Conservation (phyloP, 768 basidiomycete species). For the Candolleomyces eurysporus region DNA sequence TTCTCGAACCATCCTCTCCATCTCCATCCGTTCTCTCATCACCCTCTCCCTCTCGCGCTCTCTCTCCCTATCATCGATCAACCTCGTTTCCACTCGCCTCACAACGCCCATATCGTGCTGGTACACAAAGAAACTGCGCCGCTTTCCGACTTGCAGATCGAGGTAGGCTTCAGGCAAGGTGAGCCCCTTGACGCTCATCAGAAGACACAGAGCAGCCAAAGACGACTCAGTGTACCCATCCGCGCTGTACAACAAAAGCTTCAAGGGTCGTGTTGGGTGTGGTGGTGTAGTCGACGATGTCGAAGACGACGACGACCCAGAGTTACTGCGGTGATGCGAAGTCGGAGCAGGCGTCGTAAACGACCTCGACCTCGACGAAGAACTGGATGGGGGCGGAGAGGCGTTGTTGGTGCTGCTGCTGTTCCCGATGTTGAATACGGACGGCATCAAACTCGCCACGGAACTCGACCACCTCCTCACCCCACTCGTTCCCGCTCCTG, state of each 20-base stretch:
- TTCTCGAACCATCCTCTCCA: background rate
- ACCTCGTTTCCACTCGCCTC: slow-evolving; percentile 59
- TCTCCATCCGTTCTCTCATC: slow-evolving; percentile 12
- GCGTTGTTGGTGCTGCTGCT: background rate
- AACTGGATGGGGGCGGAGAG: slow-evolving; percentile 5
- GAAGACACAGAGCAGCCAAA: slow-evolving; percentile 78
- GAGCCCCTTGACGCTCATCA: slow-evolving; percentile 74
- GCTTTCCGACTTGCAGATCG: slow-evolving; percentile 78
- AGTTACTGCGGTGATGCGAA: slow-evolving; percentile 23
- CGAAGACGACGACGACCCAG: slow-evolving; percentile 18
- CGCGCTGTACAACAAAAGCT: slow-evolving; percentile 76
- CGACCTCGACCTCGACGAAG: slow-evolving; percentile 9
- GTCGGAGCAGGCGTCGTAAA: slow-evolving; percentile 6
- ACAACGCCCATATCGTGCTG: slow-evolving; percentile 74
- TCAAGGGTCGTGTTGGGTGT: slow-evolving; percentile 54
- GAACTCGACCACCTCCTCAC: slow-evolving; percentile 11
- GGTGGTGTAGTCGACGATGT: slow-evolving; percentile 24
- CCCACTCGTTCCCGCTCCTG: background rate
- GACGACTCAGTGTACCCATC: slow-evolving; percentile 95
- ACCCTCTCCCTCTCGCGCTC: slow-evolving; percentile 26
- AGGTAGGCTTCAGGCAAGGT: slow-evolving; percentile 88
- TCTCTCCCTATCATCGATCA: slow-evolving; percentile 41
- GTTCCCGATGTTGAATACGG: background rate
- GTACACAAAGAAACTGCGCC: slow-evolving; percentile 91
- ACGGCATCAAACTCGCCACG: slow-evolving; percentile 7